Evolutionary conservation across 345 rosid genomes (phyloP).

Genomic region (Citrus inodora): DNA sequence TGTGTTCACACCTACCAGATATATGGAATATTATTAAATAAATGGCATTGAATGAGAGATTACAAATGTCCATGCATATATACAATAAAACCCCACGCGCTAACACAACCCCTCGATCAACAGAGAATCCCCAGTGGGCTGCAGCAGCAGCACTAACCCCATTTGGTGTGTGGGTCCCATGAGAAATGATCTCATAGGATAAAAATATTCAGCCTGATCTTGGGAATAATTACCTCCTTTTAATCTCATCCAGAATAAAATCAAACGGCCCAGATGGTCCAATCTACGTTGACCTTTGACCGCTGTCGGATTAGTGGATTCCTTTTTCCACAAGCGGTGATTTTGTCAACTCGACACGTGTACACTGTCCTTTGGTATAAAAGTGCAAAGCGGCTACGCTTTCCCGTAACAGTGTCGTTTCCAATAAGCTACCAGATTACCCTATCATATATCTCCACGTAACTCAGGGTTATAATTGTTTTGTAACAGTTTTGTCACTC

Average conservation of each 20-base stretch:
- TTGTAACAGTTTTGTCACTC: not conserved
- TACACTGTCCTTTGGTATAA: not conserved
- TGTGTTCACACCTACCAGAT: not conserved
- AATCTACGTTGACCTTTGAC: conserved; percentile 2
- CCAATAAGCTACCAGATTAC: not conserved
- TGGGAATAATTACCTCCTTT: conserved; percentile 22
- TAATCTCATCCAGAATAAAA: conserved; percentile 25
- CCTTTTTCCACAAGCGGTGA: not conserved
- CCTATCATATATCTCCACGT: not conserved
- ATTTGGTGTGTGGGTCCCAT: not conserved
- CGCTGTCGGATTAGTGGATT: not conserved
- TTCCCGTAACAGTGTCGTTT: not conserved
- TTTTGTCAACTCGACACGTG: not conserved
- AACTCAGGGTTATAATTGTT: not conserved
- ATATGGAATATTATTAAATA: not conserved
- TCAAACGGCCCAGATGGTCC: conserved; percentile 23
- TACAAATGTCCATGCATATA: not conserved
- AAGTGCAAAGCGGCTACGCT: not conserved
- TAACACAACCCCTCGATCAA: not conserved
- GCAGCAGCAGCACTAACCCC: not conserved
- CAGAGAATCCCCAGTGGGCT: not conserved
- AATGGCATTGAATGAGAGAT: not conserved
- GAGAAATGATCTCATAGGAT: conserved; percentile 8
- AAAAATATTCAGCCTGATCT: conserved; percentile 19
- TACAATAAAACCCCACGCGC: no score